Evolutionary conservation across 2,329 filamentous ascomycete genomes (phyloP), one percentile per base, ranked within the genome.

Genomic region (Sporothrix variecibatus): DNA sequence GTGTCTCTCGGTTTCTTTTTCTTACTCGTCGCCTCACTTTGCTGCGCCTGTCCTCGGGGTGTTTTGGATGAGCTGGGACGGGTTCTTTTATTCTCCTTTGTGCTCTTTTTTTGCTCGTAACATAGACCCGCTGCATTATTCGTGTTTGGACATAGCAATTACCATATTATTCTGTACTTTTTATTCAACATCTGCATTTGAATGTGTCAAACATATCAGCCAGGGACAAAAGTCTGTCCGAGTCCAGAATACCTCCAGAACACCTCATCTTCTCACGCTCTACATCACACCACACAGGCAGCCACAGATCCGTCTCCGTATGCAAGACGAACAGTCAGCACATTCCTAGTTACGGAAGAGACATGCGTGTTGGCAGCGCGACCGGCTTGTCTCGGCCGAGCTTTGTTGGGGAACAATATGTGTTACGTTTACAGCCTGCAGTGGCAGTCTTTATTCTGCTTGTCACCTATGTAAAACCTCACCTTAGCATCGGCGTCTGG

Each of bases 111-210:
- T 20, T 51, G 17, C 17, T 49, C 20, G 20, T 51, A 51, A 51
- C 43, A 68, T 68, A 68, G 65, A 68, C 60, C 34, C 20, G 65
- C 43, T 51, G 43, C 43, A 51, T 68, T 7, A 31, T 51, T 53
- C 51, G 8, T n/a, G 17, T 51, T 34, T 67, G 38, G 26, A 68
- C 26, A 68, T 23, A 68, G 43, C 65, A 51, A 31, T 31, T n/a
- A 34, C 9, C 26, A 12, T 17, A 3, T 15, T 67, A 28, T 46
- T 67, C n/a, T 46, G 23, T 20, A 40, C 34, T 64, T 3, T 20
- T 34, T 12, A 4, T n/a, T 11, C 17, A 11, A 3, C 8, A 34
- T 20, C 3, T 20, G 12, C 28, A 8, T 17, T 60, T 17, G 20
- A 20, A 38, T 38, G 12, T 28, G 28, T n/a, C 31, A 11, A 12